Percentiles rank a stretch among this genome's conserved stretches.
Evolutionary conservation across 768 basidiomycete genomes (phyloP).

Genomic region (Amanita pallidorosea): DNA sequence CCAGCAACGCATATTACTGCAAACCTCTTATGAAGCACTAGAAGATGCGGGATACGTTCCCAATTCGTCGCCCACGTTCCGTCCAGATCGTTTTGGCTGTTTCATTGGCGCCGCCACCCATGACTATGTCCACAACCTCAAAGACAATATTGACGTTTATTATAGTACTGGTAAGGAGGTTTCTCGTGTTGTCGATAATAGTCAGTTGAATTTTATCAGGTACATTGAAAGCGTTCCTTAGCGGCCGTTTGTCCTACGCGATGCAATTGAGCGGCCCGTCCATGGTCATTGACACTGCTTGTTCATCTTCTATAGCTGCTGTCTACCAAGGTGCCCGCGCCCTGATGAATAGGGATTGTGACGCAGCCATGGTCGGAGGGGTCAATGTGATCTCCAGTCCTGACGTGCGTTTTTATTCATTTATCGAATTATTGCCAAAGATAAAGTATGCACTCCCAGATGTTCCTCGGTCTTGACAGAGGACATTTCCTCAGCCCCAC

Average conservation of each 20-base stretch:
- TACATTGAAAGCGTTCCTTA: constrained; percentile 57
- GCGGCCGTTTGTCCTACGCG: constrained; percentile 61
- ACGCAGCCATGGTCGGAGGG: constrained; percentile 63
- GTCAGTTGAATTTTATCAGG: constrained; percentile 24
- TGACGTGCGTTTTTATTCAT: constrained; percentile 35
- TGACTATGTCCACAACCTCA: constrained; percentile 59
- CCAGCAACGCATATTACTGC: constrained; percentile 60
- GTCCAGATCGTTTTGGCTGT: constrained; percentile 47
- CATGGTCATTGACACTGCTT: constrained; percentile 63
- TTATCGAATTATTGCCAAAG: constrained; percentile 1
- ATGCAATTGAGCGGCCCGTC: constrained; percentile 64
- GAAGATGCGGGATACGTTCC: constrained; percentile 67
- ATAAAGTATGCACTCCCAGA: constrained; percentile 25
- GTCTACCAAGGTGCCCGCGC: constrained; percentile 63
- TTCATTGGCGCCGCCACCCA: constrained; percentile 62
- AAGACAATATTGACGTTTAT: constrained; percentile 54
- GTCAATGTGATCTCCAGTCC: constrained; percentile 63
- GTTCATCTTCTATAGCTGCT: constrained; percentile 61
- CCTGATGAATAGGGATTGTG: constrained; percentile 51
- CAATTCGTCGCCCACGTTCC: constrained; percentile 36
- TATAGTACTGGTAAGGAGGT: constrained; percentile 48
- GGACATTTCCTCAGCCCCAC: constrained; percentile 59
- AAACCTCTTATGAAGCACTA: constrained; percentile 55
- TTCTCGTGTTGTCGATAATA: neutral
- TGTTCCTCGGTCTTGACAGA: constrained; percentile 57